Percentiles rank a stretch among this genome's conserved stretches.
phyloP scores from a whole-genome alignment of 345 rosid species.

The Citropsis articulata region DNA sequence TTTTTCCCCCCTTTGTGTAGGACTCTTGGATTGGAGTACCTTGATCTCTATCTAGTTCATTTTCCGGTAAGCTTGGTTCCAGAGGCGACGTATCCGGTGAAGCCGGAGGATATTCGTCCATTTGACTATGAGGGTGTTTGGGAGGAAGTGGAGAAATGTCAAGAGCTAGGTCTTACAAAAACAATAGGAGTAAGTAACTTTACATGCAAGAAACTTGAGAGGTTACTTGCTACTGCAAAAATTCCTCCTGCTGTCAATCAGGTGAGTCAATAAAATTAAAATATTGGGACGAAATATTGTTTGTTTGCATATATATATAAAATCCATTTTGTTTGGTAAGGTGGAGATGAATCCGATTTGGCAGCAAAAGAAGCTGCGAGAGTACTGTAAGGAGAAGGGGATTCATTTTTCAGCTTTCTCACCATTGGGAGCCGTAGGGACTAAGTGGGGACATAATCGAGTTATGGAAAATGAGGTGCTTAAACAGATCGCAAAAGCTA shows the following conservation, averaged over 20 bases:
- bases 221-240: slow-evolving; percentile 24
- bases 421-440: slow-evolving; percentile 33
- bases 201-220: slow-evolving; percentile 30
- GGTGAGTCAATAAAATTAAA: slow-evolving; percentile 2
- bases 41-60: slow-evolving; percentile 35
- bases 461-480: slow-evolving; percentile 30
- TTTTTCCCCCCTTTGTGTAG: background rate
- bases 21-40: slow-evolving; percentile 28
- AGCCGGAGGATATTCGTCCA: slow-evolving; percentile 14
- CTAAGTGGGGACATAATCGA: slow-evolving; percentile 26
- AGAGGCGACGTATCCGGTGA: background rate
- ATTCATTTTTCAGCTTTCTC: slow-evolving; percentile 32
- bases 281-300: too few relatives aligned
- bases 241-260: slow-evolving; percentile 41
- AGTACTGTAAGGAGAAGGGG: slow-evolving; percentile 25
- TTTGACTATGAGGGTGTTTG: slow-evolving; percentile 27
- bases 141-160: slow-evolving; percentile 46
- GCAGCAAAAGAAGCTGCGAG: slow-evolving; percentile 35
- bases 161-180: slow-evolving; percentile 29
- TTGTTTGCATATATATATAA: background rate
- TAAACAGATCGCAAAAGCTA: slow-evolving; percentile 27
- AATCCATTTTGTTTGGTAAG: background rate
- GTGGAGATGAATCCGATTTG: slow-evolving; percentile 40
- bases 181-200: slow-evolving; percentile 43
- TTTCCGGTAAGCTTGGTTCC: slow-evolving; percentile 23